Evolutionary conservation across 805 yeast species (phyloP), one percentile per base, ranked within the genome.

Genomic region (Pichia kluyveri): DNA sequence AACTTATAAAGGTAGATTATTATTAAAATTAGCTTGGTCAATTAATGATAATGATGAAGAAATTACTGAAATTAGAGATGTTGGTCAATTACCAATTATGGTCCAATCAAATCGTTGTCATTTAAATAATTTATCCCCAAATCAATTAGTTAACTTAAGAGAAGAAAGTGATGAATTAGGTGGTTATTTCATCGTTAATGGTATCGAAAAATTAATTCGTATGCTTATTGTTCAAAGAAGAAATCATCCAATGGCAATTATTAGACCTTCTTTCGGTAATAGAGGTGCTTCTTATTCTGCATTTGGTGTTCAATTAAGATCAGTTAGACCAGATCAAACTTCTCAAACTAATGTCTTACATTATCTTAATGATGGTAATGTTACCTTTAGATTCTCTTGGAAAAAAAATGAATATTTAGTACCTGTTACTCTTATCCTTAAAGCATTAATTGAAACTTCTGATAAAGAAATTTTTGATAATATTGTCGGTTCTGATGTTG

Each of bases 301-400:
- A 51, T 93, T 69, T 57, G 99, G 99, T 82, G 80, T 93, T 52
- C 97, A 90, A 71, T 84, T 93, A 52, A 80, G 99, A 70, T 80
- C 84, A 52, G 97, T 89, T 3, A 80, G 99, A 63, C 95, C 96
- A 5, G 99, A 93, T 68, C 98, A 93, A 71, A 86, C 96, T 18
- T 90, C 99, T 19, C 97, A 90, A 69, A 89, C 98, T 6, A 93
- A 91, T 62, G 98, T 90, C n/a, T 73, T 93, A 63, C 99, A 93
- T 67, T 93, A 93, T 65, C 77, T 93, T 60, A 85, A 79, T 59
- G 97, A 93, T 61, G 99, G 99, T 69, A 91, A 86, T 60, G 96
- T 90, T 48, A 90, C 97, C 2, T 88, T 93, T 73, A 77, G 99
- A 64, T 93, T 93, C 63, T 86, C 96, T 7, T 93, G 98, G 98